Evolutionary conservation across 1,284 basidiomycete genomes (phyloP), one percentile per base, ranked within the genome.

Genomic region (Boletus holoroseus): DNA sequence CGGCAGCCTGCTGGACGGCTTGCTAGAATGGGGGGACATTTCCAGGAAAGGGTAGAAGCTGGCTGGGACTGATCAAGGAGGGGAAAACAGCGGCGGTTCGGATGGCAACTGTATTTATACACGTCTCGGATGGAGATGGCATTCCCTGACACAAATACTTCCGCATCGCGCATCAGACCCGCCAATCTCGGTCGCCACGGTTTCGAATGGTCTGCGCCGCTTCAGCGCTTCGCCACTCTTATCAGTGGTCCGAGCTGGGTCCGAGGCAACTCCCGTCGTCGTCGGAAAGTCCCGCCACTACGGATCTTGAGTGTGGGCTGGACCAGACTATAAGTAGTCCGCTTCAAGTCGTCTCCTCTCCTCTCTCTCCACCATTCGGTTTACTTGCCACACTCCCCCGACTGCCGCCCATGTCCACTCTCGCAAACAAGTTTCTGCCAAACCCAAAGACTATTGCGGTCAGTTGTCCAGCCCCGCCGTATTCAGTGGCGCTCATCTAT

Each of bases 371-470:
- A 3, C 12, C 6, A 18, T 32, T 26, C 20, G 13, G 12, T 37
- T 20, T 8, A 7, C 24, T n/a, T 15, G 15, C 38, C 50, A 34
- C 44, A 13, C 44, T n/a, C 32, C 15, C 7, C 22, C 8, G 4
- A 11, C 20, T 8, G 7, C 11, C 34, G 7, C 4, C 47, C 44
- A 67, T 57, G 56, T 55, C 60, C 53, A 58, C 65, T n/a, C 67
- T 55, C 41, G 20, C n/a, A 39, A 59, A 58, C 58, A 67, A 70
- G 62, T 90, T 87, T 64, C 69, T 91, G 49, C 65, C 75, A 15
- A 74, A 84, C 53, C 86, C 87, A 37, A 83, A 81, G 69, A 86
- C 84, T 0, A 45, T 64, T 27, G 69, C 69, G 22, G 71, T 73
- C 49, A 52, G 70, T 61, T 1, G 11, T 39, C n/a, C 20, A 2